Percentiles rank a stretch among this genome's conserved stretches.
phyloP scores from a whole-genome alignment of 768 basidiomycete species.

The Phlegmacium glaucopus region DNA sequence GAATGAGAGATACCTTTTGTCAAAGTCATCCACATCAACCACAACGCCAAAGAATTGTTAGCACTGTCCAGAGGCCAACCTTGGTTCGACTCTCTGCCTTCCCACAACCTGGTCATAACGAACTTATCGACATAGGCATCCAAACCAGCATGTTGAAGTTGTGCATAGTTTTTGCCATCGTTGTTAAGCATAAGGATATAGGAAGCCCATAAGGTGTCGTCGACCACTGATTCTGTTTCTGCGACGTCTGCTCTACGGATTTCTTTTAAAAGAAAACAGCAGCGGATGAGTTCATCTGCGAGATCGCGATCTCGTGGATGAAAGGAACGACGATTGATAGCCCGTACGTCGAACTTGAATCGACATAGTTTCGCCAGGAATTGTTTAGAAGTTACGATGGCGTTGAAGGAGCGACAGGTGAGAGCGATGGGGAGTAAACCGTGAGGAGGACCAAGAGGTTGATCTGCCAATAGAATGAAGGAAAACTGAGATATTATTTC shows the following conservation, averaged over 20 bases:
- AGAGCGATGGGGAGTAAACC: constrained; percentile 46
- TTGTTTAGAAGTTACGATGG: constrained; percentile 30
- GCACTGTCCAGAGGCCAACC: constrained; percentile 60
- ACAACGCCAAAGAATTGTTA: constrained; percentile 50
- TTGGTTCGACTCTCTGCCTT: constrained; percentile 25
- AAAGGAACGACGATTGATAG: constrained; percentile 49
- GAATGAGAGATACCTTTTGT: constrained; percentile 40
- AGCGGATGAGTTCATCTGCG: constrained; percentile 31
- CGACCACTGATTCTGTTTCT: constrained; percentile 18
- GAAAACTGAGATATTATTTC: constrained; percentile 52
- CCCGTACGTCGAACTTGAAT: constrained; percentile 51
- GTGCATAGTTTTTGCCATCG: constrained; percentile 60
- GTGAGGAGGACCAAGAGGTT: constrained; percentile 44
- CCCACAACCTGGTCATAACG: constrained; percentile 45
- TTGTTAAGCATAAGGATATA: constrained; percentile 62
- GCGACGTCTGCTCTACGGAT: constrained; percentile 21
- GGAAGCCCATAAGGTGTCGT: constrained; percentile 43
- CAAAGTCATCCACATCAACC: constrained; percentile 58
- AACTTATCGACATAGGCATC: constrained; percentile 42
- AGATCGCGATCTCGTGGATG: constrained; percentile 27
- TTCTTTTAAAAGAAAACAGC: constrained; percentile 37
- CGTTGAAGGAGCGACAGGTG: constrained; percentile 38
- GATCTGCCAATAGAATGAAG: constrained; percentile 39
- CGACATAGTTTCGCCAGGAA: constrained; percentile 56
- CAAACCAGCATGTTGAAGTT: constrained; percentile 52